These are phyloP conservation scores for Cadophora gregata DNA, from an alignment of 2,329 filamentous ascomycete genomes.

Conservation along the genomic window DNA sequence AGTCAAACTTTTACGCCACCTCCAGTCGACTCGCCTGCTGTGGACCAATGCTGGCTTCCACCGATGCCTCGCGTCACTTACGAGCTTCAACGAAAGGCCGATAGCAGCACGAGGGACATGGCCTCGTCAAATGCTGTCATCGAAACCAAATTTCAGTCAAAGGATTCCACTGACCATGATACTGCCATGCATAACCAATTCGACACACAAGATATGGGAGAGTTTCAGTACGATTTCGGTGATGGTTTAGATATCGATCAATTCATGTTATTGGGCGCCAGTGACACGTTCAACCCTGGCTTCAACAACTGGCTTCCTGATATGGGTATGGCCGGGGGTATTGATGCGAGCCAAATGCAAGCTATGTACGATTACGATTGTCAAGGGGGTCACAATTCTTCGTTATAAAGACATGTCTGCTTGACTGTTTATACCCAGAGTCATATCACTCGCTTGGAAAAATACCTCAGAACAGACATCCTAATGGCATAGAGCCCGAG, in stretches of 20 bases:
- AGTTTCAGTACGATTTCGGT: neutral
- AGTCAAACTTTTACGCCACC: constrained; percentile 27
- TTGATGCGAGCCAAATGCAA: neutral
- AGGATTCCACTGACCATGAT: neutral
- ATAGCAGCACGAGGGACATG: neutral
- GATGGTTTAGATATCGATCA: constrained; percentile 3
- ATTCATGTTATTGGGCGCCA: neutral
- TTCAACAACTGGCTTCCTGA: constrained; percentile 13
- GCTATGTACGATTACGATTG: neutral
- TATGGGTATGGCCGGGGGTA: neutral
- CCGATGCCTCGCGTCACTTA: constrained; percentile 46
- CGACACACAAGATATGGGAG: neutral
- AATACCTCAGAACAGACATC: too few species aligned
- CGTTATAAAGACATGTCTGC: neutral
- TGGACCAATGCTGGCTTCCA: constrained; percentile 32
- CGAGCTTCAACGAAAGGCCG: neutral
- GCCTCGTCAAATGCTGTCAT: neutral
- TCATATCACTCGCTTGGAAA: neutral
- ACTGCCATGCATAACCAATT: neutral
- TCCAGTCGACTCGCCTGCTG: constrained; percentile 11
- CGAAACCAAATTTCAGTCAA: neutral
- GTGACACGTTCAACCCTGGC: neutral
- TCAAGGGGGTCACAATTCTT: neutral
- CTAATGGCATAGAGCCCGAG: too few species aligned
- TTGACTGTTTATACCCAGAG: neutral